Evolutionary conservation across 257 asterid genomes (phyloP).

Genomic region (Ophiorrhiza pumila): DNA sequence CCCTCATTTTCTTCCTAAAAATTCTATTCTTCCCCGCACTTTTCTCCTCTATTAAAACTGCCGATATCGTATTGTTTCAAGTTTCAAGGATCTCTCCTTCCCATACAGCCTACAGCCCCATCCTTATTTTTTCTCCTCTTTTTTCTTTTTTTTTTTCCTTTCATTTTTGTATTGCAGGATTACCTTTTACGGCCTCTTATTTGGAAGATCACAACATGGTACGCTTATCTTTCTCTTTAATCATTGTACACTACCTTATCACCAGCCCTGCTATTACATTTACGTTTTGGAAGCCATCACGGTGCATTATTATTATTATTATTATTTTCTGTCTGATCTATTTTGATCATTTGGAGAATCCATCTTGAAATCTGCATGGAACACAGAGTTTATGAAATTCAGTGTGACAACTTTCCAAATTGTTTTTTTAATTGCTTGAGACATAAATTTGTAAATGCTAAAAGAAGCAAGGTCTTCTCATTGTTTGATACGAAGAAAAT

Average conservation of each 20-base stretch:
- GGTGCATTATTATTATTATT: neutral
- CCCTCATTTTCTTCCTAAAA: slow-evolving; percentile 33
- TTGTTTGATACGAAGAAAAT: neutral
- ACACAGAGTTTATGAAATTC: neutral
- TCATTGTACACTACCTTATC: neutral
- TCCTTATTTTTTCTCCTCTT: slow-evolving; percentile 13
- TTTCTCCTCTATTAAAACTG: slow-evolving; percentile 37
- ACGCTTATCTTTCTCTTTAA: slow-evolving; percentile 6
- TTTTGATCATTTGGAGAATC: neutral
- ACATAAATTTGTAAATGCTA: neutral
- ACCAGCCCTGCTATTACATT: neutral
- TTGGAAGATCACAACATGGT: slow-evolving; percentile 45
- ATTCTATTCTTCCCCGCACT: slow-evolving; percentile 33
- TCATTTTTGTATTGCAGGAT: slow-evolving; percentile 17
- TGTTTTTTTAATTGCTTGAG: neutral
- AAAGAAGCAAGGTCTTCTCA: neutral
- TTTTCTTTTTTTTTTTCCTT: slow-evolving; percentile 10
- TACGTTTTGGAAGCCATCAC: neutral
- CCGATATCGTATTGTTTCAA: slow-evolving; percentile 18
- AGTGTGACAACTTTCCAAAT: neutral
- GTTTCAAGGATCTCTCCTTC: slow-evolving; percentile 40
- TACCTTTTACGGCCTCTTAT: slow-evolving; percentile 12
- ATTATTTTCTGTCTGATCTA: neutral
- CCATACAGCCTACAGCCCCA: slow-evolving; percentile 17
- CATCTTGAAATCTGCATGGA: neutral